Percentiles rank a stretch among this genome's conserved stretches.
phyloP scores from a whole-genome alignment of 352 stramenopile species.

The Phytopythium montanum region DNA sequence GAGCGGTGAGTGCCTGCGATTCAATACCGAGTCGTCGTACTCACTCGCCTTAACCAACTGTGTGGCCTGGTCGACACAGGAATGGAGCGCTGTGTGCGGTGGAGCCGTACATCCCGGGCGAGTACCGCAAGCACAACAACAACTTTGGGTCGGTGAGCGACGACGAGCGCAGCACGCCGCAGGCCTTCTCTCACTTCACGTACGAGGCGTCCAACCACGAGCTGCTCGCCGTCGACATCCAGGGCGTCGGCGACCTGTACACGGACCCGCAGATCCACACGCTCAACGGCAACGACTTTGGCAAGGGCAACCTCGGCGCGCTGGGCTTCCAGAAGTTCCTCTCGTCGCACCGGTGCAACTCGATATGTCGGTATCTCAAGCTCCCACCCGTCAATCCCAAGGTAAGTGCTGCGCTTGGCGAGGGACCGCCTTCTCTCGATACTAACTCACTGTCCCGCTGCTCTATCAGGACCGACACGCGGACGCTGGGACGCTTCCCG shows the following conservation, averaged over 20 bases:
- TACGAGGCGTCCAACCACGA: conserved; percentile 92
- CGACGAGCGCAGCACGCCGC: conserved; percentile 80
- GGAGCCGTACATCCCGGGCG: conserved; percentile 75
- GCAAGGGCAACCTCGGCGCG: conserved; percentile 83
- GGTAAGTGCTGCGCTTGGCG: conserved; percentile 7
- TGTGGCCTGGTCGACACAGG: conserved; percentile 2
- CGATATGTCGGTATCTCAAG: conserved; percentile 86
- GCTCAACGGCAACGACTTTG: conserved; percentile 84
- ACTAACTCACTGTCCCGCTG: neutral
- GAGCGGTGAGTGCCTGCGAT: conserved; percentile 28
- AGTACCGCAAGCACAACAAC: conserved; percentile 90
- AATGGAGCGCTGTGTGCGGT: conserved; percentile 72
- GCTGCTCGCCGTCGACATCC: conserved; percentile 93
- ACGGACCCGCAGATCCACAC: conserved; percentile 94
- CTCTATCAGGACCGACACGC: conserved; percentile 44
- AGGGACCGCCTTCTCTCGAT: neutral
- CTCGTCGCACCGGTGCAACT: conserved; percentile 86
- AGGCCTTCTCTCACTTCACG: conserved; percentile 93
- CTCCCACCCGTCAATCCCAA: conserved; percentile 79
- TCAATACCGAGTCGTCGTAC: neutral
- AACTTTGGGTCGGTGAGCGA: conserved; percentile 86
- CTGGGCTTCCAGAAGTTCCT: conserved; percentile 87
- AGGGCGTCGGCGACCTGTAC: conserved; percentile 94
- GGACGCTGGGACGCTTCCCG: conserved; percentile 66
- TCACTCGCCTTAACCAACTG: neutral